Percentiles rank a stretch among this genome's conserved stretches.
These are phyloP conservation scores for Tolypocladium sp. DNA, from an alignment of 2,329 filamentous ascomycete species.

Conservation along the genomic window DNA sequence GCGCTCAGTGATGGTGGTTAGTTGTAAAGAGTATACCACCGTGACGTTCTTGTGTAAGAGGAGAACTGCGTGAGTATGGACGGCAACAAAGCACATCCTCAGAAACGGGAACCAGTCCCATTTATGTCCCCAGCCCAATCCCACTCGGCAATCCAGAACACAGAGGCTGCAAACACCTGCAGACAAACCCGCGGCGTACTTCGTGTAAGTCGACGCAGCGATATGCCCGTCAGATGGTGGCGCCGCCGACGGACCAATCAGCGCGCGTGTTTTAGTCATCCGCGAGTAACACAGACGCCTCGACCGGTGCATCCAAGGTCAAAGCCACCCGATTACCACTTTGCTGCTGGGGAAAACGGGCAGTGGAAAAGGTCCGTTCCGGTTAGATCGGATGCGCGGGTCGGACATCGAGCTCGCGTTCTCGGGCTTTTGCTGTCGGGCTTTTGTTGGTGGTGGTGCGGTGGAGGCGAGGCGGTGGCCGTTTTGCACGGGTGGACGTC, in stretches of 20 bases:
- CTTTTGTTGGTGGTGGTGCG: neutral
- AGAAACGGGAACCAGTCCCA: neutral
- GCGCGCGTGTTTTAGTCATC: slow-evolving; percentile 21
- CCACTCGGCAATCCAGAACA: too few species aligned
- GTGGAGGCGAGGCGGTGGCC: neutral
- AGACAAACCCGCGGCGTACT: neutral
- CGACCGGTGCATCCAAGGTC: too few species aligned
- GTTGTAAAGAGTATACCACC: neutral
- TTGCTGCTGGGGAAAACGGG: too few species aligned
- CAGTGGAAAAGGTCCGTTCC: neutral
- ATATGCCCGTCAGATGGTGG: neutral
- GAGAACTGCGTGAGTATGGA: neutral
- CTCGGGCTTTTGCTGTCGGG: neutral
- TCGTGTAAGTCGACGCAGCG: neutral
- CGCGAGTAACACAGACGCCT: slow-evolving; percentile 14
- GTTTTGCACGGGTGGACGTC: neutral
- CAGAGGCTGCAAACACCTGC: too few species aligned
- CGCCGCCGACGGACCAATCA: slow-evolving; percentile 16
- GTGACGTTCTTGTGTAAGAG: neutral
- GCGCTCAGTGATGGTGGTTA: neutral
- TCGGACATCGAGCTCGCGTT: neutral
- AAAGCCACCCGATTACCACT: too few species aligned
- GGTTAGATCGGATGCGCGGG: neutral
- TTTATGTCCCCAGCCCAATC: neutral
- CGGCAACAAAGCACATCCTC: neutral